A percentile compares a stretch with the other conserved stretches of the same genome.
Conservation (phyloP, 106 monocot genomes). For the Chionographis japonica region DNA sequence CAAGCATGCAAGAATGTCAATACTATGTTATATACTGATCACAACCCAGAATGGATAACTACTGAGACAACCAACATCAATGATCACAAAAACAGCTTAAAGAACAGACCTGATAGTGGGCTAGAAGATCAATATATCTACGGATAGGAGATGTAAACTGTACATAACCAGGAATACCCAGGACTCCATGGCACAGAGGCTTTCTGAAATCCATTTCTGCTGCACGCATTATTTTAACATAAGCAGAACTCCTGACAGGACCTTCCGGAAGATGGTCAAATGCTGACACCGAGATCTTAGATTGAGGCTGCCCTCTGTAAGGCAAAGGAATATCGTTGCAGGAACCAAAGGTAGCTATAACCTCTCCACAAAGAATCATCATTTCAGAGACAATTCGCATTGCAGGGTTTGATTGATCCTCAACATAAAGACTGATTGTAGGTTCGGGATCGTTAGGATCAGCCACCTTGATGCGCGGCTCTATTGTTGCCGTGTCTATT, state of each 20-base stretch:
- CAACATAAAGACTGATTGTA: slow-evolving; percentile 70
- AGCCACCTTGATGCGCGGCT: slow-evolving; percentile 74
- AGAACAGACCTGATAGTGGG: slow-evolving; percentile 84
- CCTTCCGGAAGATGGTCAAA: slow-evolving; percentile 94
- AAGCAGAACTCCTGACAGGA: slow-evolving; percentile 81
- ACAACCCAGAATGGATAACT: too few relatives aligned
- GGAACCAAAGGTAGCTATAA: slow-evolving; percentile 84
- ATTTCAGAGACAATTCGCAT: slow-evolving; percentile 92
- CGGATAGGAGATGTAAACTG: slow-evolving; percentile 96
- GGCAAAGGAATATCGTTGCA: slow-evolving; percentile 82
- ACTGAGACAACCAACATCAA: neutral
- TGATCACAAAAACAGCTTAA: neutral
- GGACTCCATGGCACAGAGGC: slow-evolving; percentile 69
- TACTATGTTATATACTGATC: too few relatives aligned
- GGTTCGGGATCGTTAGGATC: slow-evolving; percentile 85
- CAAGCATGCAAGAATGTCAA: too few relatives aligned
- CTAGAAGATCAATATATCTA: slow-evolving; percentile 82
- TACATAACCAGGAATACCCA: slow-evolving; percentile 95
- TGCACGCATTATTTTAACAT: slow-evolving; percentile 81
- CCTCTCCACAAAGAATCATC: slow-evolving; percentile 98
- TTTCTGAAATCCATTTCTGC: slow-evolving; percentile 78
- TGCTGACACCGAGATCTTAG: slow-evolving; percentile 63
- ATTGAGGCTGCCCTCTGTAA: slow-evolving; percentile 89
- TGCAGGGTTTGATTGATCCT: slow-evolving; percentile 72
- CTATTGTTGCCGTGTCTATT: slow-evolving; percentile 72